These are phyloP conservation scores for Ajuga chamaepitys DNA, from an alignment of 257 asterid species.

Conservation along the genomic window DNA sequence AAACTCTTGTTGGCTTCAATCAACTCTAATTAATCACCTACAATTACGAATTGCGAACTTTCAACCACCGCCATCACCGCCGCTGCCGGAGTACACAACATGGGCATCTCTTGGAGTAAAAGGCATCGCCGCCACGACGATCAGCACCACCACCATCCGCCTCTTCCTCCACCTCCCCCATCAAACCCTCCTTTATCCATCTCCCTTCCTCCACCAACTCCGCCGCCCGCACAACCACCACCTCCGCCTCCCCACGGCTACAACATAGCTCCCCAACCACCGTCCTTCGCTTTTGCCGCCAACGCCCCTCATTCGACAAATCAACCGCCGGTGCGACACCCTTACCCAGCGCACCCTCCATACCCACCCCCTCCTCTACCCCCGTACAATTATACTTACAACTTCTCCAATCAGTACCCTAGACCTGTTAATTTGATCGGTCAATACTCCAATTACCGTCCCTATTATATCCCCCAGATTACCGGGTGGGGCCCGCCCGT, in stretches of 20 bases:
- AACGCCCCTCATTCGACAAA: slow-evolving; percentile 39
- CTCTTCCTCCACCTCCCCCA: slow-evolving; percentile 11
- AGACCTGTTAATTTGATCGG: slow-evolving; percentile 28
- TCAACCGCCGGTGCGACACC: slow-evolving; percentile 23
- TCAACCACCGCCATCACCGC: slow-evolving; percentile 14
- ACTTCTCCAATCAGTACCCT: slow-evolving; percentile 25
- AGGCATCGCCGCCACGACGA: slow-evolving; percentile 32
- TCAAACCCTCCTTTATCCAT: slow-evolving; percentile 13
- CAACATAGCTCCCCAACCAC: slow-evolving; percentile 23
- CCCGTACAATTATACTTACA: slow-evolving; percentile 28
- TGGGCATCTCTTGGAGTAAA: slow-evolving; percentile 66
- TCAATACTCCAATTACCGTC: slow-evolving; percentile 39
- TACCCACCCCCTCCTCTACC: slow-evolving; percentile 26
- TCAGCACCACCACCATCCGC: slow-evolving; percentile 27
- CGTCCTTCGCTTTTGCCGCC: slow-evolving; percentile 41
- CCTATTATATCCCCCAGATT: slow-evolving; percentile 36
- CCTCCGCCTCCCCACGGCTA: slow-evolving; percentile 21
- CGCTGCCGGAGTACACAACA: slow-evolving; percentile 13
- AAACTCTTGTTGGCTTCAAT: not conserved
- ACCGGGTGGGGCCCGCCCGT: slow-evolving; percentile 41
- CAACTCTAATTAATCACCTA: not conserved
- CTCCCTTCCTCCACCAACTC: slow-evolving; percentile 13
- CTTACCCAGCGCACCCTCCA: slow-evolving; percentile 25
- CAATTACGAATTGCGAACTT: not conserved
- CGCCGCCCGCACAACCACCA: slow-evolving; percentile 16